Conservation (phyloP, 1,284 basidiomycete species). For the Boletus mariae region DNA sequence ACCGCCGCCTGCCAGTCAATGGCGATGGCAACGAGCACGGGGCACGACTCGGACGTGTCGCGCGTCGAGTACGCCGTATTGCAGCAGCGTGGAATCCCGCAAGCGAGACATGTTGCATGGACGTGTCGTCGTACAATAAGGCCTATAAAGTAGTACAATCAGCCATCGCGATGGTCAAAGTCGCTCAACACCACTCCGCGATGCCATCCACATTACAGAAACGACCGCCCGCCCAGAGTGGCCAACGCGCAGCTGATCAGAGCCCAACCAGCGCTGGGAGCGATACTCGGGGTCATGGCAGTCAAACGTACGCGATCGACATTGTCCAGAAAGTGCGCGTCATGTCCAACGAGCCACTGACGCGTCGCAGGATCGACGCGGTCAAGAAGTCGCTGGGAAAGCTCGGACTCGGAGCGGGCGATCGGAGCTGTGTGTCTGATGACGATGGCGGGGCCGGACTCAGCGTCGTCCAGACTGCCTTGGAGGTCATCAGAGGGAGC, state of each 20-base stretch:
- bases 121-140: constrained; percentile 9
- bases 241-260: neutral
- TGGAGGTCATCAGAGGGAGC: constrained; percentile 20
- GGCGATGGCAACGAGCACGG: constrained; percentile 10
- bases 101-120: constrained; percentile 16
- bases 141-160: constrained; percentile 17
- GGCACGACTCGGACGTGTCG: constrained; percentile 18
- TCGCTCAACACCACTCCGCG: neutral
- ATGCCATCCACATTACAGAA: constrained; percentile 25
- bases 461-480: constrained; percentile 28
- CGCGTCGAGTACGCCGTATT: constrained; percentile 16
- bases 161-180: neutral
- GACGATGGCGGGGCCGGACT: constrained; percentile 18
- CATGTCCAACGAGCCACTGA: constrained; percentile 27
- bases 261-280: constrained; percentile 1
- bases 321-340: constrained; percentile 31
- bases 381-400: constrained; percentile 30
- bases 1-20: constrained; percentile 10
- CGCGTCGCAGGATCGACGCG: constrained; percentile 24
- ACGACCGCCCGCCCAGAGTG: constrained; percentile 11
- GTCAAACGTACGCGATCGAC: constrained; percentile 27
- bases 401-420: constrained; percentile 20
- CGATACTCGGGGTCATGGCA: constrained; percentile 1
- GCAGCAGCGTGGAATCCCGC: constrained; percentile 23
- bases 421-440: constrained; percentile 31